Percentiles rank a stretch among this genome's conserved stretches.
Evolutionary conservation across 2,329 filamentous ascomycete species (phyloP).

Genomic region (Ophiosphaerella narmari): DNA sequence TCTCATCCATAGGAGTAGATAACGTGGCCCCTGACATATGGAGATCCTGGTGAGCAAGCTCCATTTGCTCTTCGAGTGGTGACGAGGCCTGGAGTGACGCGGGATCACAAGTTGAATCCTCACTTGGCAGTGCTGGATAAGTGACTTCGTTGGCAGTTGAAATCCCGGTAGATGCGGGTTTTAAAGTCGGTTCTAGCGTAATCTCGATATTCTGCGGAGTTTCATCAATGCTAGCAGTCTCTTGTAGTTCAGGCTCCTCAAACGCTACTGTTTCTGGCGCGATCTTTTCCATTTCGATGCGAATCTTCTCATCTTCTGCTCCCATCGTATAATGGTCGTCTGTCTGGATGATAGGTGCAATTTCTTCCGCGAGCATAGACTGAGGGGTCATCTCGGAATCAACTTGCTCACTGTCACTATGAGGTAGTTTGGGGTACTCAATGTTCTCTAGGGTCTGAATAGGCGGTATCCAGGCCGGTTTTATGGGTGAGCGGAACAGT

Average conservation of each 20-base stretch:
- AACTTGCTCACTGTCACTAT: not conserved
- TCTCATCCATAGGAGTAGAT: not conserved
- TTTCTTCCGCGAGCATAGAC: not conserved
- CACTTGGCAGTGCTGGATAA: no score
- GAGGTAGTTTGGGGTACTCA: conserved; percentile 22
- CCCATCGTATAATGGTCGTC: not conserved
- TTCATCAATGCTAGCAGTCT: no score
- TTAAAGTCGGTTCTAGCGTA: not conserved
- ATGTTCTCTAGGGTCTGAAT: conserved; percentile 14
- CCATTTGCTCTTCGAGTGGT: not conserved
- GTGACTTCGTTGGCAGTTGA: no score
- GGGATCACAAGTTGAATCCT: not conserved
- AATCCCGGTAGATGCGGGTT: no score
- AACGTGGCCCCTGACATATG: conserved; percentile 3
- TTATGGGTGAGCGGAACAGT: conserved; percentile 30
- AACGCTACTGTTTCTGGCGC: not conserved
- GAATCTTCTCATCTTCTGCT: not conserved
- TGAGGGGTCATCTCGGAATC: not conserved
- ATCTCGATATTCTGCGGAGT: not conserved
- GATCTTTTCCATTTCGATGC: not conserved
- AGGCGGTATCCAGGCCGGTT: not conserved
- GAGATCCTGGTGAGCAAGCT: not conserved
- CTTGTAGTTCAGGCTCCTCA: not conserved
- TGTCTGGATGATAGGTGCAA: not conserved
- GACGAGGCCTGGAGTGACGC: not conserved